phyloP scores from a whole-genome alignment of 306 rosid species.

The Nissolia schottii region DNA sequence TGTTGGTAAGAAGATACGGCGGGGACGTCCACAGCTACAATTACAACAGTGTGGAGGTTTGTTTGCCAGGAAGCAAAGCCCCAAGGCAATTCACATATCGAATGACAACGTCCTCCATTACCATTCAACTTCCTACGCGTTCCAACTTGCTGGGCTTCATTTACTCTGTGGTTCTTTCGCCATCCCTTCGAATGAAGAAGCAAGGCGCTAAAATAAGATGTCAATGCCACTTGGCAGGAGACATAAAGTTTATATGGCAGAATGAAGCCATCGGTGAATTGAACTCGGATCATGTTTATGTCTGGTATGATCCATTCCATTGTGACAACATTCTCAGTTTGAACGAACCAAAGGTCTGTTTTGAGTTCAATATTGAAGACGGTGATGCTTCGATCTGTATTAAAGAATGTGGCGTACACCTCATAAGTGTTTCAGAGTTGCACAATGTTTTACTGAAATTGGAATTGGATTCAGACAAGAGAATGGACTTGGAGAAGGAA shows the following conservation, averaged over 20 bases:
- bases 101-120: background rate
- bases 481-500: background rate
- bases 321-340: background rate
- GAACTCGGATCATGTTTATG: background rate
- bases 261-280: background rate
- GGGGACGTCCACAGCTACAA: background rate
- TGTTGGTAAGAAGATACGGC: background rate
- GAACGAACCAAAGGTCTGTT: no score
- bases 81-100: background rate
- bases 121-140: background rate
- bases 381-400: background rate
- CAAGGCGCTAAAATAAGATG: background rate
- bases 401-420: background rate
- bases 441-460: background rate
- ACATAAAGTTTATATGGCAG: background rate
- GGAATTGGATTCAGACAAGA: background rate
- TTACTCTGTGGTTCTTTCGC: background rate
- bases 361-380: background rate
- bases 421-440: background rate
- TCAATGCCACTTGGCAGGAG: background rate
- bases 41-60: background rate
- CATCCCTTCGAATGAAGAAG: background rate
- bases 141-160: background rate
- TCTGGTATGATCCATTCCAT: conserved; percentile 10
- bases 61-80: background rate